Conservation (phyloP, 768 basidiomycete genomes). For the Lactarius akahatsu region DNA sequence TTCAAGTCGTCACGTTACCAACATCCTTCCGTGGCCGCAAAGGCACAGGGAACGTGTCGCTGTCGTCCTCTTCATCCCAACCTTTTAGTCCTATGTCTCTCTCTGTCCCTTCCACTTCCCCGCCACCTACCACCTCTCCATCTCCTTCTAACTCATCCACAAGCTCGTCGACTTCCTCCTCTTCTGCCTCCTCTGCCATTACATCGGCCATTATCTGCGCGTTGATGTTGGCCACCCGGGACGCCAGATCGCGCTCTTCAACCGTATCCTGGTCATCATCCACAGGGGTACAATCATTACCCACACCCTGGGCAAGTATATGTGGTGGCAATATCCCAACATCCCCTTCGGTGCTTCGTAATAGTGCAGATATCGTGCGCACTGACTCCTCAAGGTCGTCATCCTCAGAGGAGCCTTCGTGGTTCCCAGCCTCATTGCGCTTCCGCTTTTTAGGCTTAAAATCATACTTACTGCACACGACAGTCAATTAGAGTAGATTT, state of each 20-base stretch:
- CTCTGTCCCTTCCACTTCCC: background rate
- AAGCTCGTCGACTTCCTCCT: constrained; percentile 42
- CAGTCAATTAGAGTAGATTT: constrained; percentile 12
- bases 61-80: constrained; percentile 57
- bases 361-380: constrained; percentile 69
- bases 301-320: constrained; percentile 14
- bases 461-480: constrained; percentile 61
- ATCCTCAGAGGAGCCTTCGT: constrained; percentile 37
- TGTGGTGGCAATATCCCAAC: constrained; percentile 20
- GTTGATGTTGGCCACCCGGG: constrained; percentile 72
- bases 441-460: constrained; percentile 67
- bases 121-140: constrained; percentile 28
- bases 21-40: constrained; percentile 67
- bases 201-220: constrained; percentile 75
- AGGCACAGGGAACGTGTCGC: constrained; percentile 66
- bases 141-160: constrained; percentile 37
- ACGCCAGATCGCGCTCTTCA: constrained; percentile 42
- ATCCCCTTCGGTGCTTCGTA: constrained; percentile 46
- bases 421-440: constrained; percentile 47
- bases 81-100: constrained; percentile 9
- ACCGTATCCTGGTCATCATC: constrained; percentile 14
- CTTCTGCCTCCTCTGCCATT: constrained; percentile 57
- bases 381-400: constrained; percentile 73
- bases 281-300: constrained; percentile 16
- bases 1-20: constrained; percentile 51